Conservation (phyloP, 805 yeast genomes). For the Spathaspora hagerdaliae region DNA sequence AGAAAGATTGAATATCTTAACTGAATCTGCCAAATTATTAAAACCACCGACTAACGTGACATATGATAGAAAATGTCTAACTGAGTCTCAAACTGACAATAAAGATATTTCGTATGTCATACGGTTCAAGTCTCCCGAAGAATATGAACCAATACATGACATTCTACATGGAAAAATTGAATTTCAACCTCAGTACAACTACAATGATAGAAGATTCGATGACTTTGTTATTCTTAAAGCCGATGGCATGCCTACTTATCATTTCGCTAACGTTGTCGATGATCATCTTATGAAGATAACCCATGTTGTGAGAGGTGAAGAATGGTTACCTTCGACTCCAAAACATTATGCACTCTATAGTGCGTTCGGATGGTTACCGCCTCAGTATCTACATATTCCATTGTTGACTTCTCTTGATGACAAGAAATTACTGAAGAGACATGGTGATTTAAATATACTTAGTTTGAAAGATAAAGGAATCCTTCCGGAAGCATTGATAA, state of each 20-base stretch:
- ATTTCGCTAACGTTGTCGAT: slow-evolving; percentile 92
- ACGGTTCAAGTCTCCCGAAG: slow-evolving; percentile 72
- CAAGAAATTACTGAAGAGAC: slow-evolving; percentile 81
- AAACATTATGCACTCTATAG: slow-evolving; percentile 83
- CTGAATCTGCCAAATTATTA: slow-evolving; percentile 68
- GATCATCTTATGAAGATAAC: slow-evolving; percentile 91
- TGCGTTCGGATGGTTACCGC: slow-evolving; percentile 84
- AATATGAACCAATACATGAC: slow-evolving; percentile 66
- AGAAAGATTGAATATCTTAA: slow-evolving; percentile 62
- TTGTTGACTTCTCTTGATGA: slow-evolving; percentile 68
- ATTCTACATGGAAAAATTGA: slow-evolving; percentile 72
- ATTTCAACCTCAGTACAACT: slow-evolving; percentile 76
- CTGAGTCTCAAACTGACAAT: slow-evolving; percentile 24
- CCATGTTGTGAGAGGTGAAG: slow-evolving; percentile 96
- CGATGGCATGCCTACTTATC: slow-evolving; percentile 96
- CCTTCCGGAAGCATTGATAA: slow-evolving; percentile 81
- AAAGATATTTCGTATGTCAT: slow-evolving; percentile 42
- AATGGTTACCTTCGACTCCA: slow-evolving; percentile 95
- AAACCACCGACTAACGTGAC: slow-evolving; percentile 90
- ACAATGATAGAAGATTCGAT: slow-evolving; percentile 70
- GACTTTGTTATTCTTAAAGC: slow-evolving; percentile 87
- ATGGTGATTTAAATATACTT: slow-evolving; percentile 73
- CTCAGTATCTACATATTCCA: slow-evolving; percentile 86
- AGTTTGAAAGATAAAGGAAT: slow-evolving; percentile 58
- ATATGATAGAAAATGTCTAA: slow-evolving; percentile 79